A percentile compares a stretch with the other conserved stretches of the same genome.
These are phyloP conservation scores for Colletotrichum euphorbiae DNA, from an alignment of 2,329 filamentous ascomycete genomes.

Conservation along the genomic window DNA sequence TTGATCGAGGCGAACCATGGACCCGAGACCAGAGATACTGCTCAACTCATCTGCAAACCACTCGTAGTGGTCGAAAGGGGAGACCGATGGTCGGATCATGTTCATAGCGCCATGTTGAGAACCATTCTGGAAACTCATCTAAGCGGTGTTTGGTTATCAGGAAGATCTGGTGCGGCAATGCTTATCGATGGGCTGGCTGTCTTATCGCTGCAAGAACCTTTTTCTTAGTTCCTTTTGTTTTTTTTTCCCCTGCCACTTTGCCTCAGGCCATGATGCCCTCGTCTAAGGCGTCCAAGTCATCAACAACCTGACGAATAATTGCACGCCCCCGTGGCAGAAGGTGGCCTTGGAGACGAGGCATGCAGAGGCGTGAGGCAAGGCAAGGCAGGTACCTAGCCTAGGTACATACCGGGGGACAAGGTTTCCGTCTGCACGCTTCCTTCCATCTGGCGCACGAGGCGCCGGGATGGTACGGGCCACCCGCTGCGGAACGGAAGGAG, in stretches of 20 bases:
- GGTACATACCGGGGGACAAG: not conserved
- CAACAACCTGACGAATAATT: not conserved
- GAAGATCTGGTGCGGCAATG: not conserved
- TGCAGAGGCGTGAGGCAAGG: not conserved
- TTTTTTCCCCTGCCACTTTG: not conserved
- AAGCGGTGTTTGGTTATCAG: not conserved
- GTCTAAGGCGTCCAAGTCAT: slow-evolving; percentile 2
- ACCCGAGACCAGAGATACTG: not conserved
- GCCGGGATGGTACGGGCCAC: slow-evolving; percentile 22
- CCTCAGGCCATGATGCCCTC: slow-evolving; percentile 29
- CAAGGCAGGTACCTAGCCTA: not conserved
- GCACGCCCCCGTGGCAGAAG: slow-evolving; percentile 11
- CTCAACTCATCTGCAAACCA: not conserved
- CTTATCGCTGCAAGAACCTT: slow-evolving; percentile 20
- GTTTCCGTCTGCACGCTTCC: slow-evolving; percentile 7
- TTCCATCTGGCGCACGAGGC: slow-evolving; percentile 10
- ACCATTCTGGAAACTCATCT: not conserved
- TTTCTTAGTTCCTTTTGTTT: no score
- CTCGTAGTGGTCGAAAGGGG: not conserved
- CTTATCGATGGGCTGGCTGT: slow-evolving; percentile 30
- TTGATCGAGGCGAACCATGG: no score
- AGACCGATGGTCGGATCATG: not conserved
- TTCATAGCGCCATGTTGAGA: not conserved
- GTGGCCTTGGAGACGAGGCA: not conserved
- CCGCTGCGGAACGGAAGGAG: slow-evolving; percentile 10